Percentiles rank a stretch among this genome's conserved stretches.
phyloP scores from a whole-genome alignment of 1,139 yeast species.

The Lodderomyces pseudojiufengensis region DNA sequence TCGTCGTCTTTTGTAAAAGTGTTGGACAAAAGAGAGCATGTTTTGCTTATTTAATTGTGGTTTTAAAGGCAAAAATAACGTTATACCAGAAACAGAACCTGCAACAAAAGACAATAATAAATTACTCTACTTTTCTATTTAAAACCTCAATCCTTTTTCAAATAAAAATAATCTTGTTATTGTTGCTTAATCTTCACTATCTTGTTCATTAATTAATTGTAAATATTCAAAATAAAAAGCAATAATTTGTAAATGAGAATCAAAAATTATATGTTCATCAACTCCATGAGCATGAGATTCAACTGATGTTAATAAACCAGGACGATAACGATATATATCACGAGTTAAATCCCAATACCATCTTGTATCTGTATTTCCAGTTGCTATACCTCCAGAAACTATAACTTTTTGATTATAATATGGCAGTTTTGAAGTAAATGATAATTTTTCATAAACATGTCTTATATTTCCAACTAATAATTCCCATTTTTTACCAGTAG shows the following conservation, averaged over 20 bases:
- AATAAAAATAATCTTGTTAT: neutral
- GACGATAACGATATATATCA: constrained; percentile 30
- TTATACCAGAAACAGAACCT: too few species aligned
- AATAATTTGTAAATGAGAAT: constrained; percentile 22
- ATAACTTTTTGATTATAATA: constrained; percentile 12
- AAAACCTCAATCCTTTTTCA: neutral
- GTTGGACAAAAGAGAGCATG: too few species aligned
- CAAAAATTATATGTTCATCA: constrained; percentile 28
- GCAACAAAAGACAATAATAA: too few species aligned
- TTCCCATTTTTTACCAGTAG: constrained; percentile 47
- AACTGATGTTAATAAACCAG: constrained; percentile 21
- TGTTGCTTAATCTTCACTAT: neutral
- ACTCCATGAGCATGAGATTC: constrained; percentile 30
- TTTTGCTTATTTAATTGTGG: too few species aligned
- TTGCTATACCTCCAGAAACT: constrained; percentile 29
- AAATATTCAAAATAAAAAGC: constrained; percentile 50
- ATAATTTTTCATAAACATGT: constrained; percentile 48
- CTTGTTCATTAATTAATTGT: constrained; percentile 10
- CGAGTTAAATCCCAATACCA: constrained; percentile 32
- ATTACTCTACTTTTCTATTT: neutral
- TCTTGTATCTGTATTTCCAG: constrained; percentile 38
- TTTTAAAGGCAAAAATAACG: too few species aligned
- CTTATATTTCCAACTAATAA: constrained; percentile 52
- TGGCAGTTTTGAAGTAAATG: constrained; percentile 18
- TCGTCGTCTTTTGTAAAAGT: too few species aligned